Percentiles rank a stretch among this genome's conserved stretches.
Evolutionary conservation across 2,329 filamentous ascomycete species (phyloP).

Genomic region (Metarhizium album): DNA sequence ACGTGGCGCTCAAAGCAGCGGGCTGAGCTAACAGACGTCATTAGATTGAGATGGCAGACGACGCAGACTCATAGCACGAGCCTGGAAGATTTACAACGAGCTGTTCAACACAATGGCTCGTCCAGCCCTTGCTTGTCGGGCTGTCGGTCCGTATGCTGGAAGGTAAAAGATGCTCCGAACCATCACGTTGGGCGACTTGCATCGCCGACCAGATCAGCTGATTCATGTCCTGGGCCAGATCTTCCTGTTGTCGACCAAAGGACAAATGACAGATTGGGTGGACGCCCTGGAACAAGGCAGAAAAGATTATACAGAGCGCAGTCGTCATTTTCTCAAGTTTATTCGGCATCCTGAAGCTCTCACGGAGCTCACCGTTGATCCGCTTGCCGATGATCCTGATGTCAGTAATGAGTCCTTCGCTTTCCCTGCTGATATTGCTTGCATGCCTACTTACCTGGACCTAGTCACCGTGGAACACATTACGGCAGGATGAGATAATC

Average conservation of each 20-base stretch:
- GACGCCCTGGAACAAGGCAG: constrained; percentile 57
- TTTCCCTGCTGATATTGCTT: neutral
- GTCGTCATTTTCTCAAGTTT: constrained; percentile 66
- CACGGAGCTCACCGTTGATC: constrained; percentile 60
- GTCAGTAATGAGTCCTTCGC: constrained; percentile 25
- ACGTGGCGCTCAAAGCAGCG: neutral
- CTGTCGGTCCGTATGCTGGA: constrained; percentile 85
- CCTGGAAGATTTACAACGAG: constrained; percentile 50
- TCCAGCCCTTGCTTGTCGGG: constrained; percentile 58
- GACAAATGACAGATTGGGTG: constrained; percentile 57
- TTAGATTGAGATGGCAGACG: constrained; percentile 56
- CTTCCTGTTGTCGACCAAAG: constrained; percentile 67
- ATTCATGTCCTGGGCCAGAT: constrained; percentile 35
- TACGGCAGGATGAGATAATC: constrained; percentile 73
- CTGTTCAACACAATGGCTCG: constrained; percentile 49
- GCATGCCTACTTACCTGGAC: neutral
- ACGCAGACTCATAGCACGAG: constrained; percentile 47
- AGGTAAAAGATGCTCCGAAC: constrained; percentile 39
- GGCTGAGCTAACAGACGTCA: neutral
- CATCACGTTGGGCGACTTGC: constrained; percentile 2
- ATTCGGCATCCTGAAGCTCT: constrained; percentile 79
- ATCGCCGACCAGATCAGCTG: constrained; percentile 6
- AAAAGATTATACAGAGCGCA: constrained; percentile 60
- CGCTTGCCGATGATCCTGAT: constrained; percentile 68
- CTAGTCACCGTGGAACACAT: constrained; percentile 83